Evolutionary conservation across 768 basidiomycete genomes (phyloP), one percentile per base, ranked within the genome.

Genomic region (Imleria badia): DNA sequence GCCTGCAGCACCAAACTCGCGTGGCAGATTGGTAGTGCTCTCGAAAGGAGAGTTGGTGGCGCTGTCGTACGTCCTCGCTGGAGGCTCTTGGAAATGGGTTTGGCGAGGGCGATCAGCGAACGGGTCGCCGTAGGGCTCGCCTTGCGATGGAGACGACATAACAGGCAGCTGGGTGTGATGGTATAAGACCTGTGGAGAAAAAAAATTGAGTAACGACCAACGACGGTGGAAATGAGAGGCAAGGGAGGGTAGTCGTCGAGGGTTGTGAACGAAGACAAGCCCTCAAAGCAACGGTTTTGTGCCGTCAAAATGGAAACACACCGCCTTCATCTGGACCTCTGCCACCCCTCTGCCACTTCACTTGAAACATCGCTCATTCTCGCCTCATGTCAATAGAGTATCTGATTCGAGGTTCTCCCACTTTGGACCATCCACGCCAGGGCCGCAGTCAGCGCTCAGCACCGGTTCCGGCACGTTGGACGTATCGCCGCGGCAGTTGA

Each of bases 61-160:
- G 55, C 69, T 69, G 51, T 71, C 72, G 58, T 77, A 80, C 36
- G 80, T 75, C 29, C 72, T 70, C 36, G 75, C 59, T 52, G 81
- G 79, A 59, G 87, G 86, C 34, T 79, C 74, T 63, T 87, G 88
- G 50, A 72, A 70, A 47, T 82, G 84, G 40, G 81, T 73, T 48
- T 78, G 81, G 50, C 78, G 82, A 51, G 82, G 79, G 20, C 82
- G 77, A 73, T 91, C 89, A 45, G 83, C 77, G 67, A 91, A 92
- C 7, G 91, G 91, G 68, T 92, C 87, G 30, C 72, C 75, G 48
- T 78, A 77, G 17, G 65, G 70, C 54, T 70, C 70, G 44, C 63
- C 66, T 29, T 67, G 70, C 50, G 72, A 55, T 6, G 67, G 54
- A 46, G 64, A 66, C 40, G 71, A 59, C 70, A 71, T 71, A 35